Evolutionary conservation across 768 basidiomycete species (phyloP).

Genomic region (Symmetrospora coprosmae): DNA sequence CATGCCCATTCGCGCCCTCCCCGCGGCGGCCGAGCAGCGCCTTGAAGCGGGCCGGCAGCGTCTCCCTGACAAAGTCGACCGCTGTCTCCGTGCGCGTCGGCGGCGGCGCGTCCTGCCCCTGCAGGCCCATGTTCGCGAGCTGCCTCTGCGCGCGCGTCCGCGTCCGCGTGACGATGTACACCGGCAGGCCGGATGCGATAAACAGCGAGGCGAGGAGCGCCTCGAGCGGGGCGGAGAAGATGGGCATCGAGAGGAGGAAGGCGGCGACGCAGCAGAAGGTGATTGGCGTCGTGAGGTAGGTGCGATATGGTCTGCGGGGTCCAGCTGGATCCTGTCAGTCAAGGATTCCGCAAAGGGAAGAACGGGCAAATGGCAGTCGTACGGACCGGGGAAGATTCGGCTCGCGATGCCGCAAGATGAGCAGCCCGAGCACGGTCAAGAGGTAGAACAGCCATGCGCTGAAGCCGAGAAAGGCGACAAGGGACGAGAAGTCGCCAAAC

Average conservation of each 20-base stretch:
- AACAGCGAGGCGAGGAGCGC: slow-evolving; percentile 77
- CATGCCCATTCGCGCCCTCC: too few species aligned
- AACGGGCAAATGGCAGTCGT: not conserved
- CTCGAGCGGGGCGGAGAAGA: slow-evolving; percentile 80
- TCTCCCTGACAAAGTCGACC: too few species aligned
- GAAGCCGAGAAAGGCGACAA: slow-evolving; percentile 63
- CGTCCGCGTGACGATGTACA: slow-evolving; percentile 56
- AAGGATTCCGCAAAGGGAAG: slow-evolving; percentile 4
- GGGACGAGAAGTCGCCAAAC: slow-evolving; percentile 73
- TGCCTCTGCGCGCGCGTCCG: slow-evolving; percentile 31
- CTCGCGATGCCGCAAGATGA: slow-evolving; percentile 78
- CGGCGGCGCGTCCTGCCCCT: too few species aligned
- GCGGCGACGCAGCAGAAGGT: slow-evolving; percentile 77
- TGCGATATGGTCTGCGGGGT: slow-evolving; percentile 62
- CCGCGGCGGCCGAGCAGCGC: too few species aligned
- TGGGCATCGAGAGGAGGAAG: slow-evolving; percentile 82
- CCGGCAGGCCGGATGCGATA: slow-evolving; percentile 60
- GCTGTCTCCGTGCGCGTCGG: too few species aligned
- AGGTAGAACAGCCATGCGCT: slow-evolving; percentile 39
- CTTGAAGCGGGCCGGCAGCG: too few species aligned
- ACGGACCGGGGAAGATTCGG: slow-evolving; percentile 66
- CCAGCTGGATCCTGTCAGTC: not conserved
- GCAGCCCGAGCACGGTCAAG: slow-evolving; percentile 56
- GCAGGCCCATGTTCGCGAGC: too few species aligned
- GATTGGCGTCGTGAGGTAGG: slow-evolving; percentile 79